Evolutionary conservation across 345 rosid genomes (phyloP), one percentile per base, ranked within the genome.

Genomic region (Eucalyptus decipiens): DNA sequence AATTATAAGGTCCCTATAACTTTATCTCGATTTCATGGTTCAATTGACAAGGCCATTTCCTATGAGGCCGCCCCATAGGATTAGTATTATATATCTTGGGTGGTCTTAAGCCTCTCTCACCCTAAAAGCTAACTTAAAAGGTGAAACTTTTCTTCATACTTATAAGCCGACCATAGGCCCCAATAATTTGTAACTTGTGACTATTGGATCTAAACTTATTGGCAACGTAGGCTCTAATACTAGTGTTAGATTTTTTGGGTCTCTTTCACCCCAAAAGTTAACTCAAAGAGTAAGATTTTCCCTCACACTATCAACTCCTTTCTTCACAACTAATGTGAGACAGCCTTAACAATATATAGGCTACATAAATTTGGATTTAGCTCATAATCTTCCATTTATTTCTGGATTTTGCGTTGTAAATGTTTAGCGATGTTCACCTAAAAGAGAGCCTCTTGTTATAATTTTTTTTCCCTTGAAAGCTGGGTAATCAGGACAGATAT

Each of bases 161-260:
- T 49, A 49, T 49, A 49, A 49, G 15, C 18, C 0, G 17, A 15
- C 18, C 51, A 49, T 49, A 1, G 18, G 51, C 3, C 51, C 51
- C 51, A 5, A 49, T 2, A 49, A 49, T 49, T 49, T 15, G 51
- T 49, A 49, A 50, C 52, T 50, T 0, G 1, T 50, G 52, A 16
- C 19, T 50, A 0, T 50, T 50, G 52, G 2, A 2, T 50, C 19
- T 50, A 50, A 0, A 50, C 19, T 50, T 50, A 50, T 50, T 50
- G 52, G 19, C 52, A 16, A 16, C 7, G 8, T 50, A 2, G 1
- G 52, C 2, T 50, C 3, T 2, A 0, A 50, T 50, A 2, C 52
- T 50, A 50, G 19, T 50, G 52, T 0, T 50, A 50, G 52, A 50
- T 50, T 50, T 50, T 50, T 50, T 6, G 52, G 19, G 2, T 50